These are phyloP conservation scores for Glomus cerebriforme DNA, from an alignment of 192 early-diverging fungal species.

Conservation along the genomic window DNA sequence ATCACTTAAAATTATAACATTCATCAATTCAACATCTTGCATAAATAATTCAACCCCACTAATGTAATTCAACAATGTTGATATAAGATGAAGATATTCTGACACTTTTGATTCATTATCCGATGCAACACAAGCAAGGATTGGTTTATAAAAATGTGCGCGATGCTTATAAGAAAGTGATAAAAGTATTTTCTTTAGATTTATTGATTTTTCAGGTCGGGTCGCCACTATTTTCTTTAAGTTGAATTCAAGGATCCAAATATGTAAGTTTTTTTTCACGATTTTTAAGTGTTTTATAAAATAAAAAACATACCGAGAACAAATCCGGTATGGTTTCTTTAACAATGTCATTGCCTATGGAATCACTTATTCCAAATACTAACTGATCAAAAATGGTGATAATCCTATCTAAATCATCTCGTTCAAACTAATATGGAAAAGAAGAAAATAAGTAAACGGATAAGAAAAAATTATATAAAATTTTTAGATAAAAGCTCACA, in stretches of 20 bases:
- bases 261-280: not conserved
- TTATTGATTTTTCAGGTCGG: conserved; percentile 40
- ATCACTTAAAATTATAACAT: conserved; percentile 56
- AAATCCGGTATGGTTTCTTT: conserved; percentile 46
- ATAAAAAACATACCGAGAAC: conserved; percentile 40
- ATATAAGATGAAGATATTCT: conserved; percentile 44
- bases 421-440: conserved; percentile 15
- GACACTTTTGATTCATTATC: conserved; percentile 46
- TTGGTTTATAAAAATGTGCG: conserved; percentile 50
- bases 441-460: not conserved
- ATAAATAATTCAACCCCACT: conserved; percentile 55
- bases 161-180: conserved; percentile 42
- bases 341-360: conserved; percentile 43
- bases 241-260: not conserved
- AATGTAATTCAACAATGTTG: conserved; percentile 47
- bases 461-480: not conserved
- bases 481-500: not conserved
- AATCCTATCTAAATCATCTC: conserved; percentile 27
- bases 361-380: conserved; percentile 30
- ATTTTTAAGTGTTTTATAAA: not conserved
- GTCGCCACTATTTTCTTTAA: conserved; percentile 40
- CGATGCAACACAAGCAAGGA: conserved; percentile 58
- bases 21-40: conserved; percentile 58
- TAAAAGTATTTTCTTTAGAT: conserved; percentile 42
- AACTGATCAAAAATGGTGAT: conserved; percentile 23